phyloP scores from a whole-genome alignment of 805 yeast genomes.

The Cyberlindnera maritima region DNA sequence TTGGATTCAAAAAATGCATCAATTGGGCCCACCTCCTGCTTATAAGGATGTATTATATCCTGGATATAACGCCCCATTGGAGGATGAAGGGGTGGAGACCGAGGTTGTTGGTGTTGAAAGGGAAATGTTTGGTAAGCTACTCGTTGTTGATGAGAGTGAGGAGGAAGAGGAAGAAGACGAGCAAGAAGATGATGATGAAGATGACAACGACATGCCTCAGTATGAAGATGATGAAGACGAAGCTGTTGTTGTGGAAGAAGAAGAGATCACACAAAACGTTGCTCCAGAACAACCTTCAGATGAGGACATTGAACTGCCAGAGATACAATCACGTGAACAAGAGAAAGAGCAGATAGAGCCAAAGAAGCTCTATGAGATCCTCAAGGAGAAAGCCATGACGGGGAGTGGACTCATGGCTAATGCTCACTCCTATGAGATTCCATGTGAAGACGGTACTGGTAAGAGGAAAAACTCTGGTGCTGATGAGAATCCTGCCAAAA shows the following conservation, averaged over 20 bases:
- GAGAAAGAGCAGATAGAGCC: slow-evolving; percentile 19
- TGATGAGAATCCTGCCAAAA: neutral
- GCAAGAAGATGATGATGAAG: slow-evolving; percentile 27
- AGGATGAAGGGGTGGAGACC: slow-evolving; percentile 31
- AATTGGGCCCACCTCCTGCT: slow-evolving; percentile 80
- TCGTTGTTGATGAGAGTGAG: slow-evolving; percentile 26
- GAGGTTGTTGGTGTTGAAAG: slow-evolving; percentile 15
- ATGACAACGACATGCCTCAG: slow-evolving; percentile 20
- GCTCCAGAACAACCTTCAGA: neutral
- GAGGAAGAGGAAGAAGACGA: slow-evolving; percentile 22
- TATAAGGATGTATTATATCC: slow-evolving; percentile 65
- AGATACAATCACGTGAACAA: slow-evolving; percentile 7
- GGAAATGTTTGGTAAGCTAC: slow-evolving; percentile 32
- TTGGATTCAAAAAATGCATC: slow-evolving; percentile 71
- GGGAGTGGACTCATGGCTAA: slow-evolving; percentile 16
- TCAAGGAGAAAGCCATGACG: slow-evolving; percentile 19
- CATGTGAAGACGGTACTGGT: neutral
- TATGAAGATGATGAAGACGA: slow-evolving; percentile 9
- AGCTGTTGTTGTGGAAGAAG: slow-evolving; percentile 12
- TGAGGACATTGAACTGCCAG: slow-evolving; percentile 23
- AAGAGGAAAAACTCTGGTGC: slow-evolving; percentile 14
- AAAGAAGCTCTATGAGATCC: slow-evolving; percentile 24
- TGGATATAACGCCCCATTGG: slow-evolving; percentile 43
- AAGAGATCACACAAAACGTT: neutral
- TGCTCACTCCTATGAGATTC: slow-evolving; percentile 29